These are phyloP conservation scores for Pleurotus ostreatus DNA, from an alignment of 768 basidiomycete species.

Conservation along the genomic window DNA sequence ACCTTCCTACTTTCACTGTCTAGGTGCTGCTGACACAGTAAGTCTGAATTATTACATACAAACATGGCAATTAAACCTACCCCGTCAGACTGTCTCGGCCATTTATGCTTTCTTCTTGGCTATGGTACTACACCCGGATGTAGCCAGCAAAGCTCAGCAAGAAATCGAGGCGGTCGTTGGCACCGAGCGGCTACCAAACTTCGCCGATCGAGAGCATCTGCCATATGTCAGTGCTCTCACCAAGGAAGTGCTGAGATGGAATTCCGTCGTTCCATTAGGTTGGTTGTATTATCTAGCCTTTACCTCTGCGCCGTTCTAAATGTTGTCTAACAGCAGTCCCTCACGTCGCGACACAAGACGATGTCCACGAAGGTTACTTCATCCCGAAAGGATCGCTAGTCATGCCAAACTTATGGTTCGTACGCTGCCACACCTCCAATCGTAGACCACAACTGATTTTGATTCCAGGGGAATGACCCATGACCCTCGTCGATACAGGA, in stretches of 20 bases:
- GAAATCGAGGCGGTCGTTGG: constrained; percentile 62
- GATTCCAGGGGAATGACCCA: constrained; percentile 44
- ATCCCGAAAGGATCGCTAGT: constrained; percentile 57
- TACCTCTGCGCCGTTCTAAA: too few species aligned
- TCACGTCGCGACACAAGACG: constrained; percentile 56
- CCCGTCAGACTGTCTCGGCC: constrained; percentile 52
- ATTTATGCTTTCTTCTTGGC: constrained; percentile 62
- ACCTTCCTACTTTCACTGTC: constrained; percentile 1
- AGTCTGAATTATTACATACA: background rate
- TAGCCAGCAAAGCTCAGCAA: constrained; percentile 52
- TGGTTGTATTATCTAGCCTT: constrained; percentile 3
- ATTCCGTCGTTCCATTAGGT: constrained; percentile 44
- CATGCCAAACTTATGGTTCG: constrained; percentile 48
- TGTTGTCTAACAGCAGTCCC: constrained; percentile 34
- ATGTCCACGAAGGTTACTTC: constrained; percentile 57
- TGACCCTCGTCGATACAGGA: constrained; percentile 48
- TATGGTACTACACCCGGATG: constrained; percentile 53
- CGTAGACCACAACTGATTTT: background rate
- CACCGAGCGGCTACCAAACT: constrained; percentile 54
- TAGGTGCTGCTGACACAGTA: constrained; percentile 59
- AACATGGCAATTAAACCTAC: too few species aligned
- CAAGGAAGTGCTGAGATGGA: constrained; percentile 56
- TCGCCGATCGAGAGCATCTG: constrained; percentile 50
- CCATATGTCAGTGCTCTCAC: constrained; percentile 60
- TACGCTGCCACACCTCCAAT: background rate